Base-by-base conservation (phyloP, 805 yeast genomes). In the Pichia ethanolica region DNA sequence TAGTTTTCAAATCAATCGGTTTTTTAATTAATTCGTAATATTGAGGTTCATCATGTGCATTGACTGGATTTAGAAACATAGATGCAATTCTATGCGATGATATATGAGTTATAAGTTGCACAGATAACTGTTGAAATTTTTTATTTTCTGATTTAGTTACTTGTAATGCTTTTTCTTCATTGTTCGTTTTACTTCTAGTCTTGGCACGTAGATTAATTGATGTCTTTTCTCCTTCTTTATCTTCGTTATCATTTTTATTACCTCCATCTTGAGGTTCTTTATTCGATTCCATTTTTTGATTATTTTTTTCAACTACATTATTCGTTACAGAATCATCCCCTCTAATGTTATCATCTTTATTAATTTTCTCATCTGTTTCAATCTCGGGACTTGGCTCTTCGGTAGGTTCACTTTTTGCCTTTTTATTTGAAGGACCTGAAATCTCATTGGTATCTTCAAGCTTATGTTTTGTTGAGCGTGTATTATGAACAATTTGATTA, bases 21-120 rank as follows among this genome's bases (percentile, higher is more conserved):
- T 73, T 69, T 53, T 76, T 71, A 12, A 86, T 77, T 35, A 84
- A 67, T 25, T 75, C 71, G 58, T 78, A 74, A 60, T 87, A 87
- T 44, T 82, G 77, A 2, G 86, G 88, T 7, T 89, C 91, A 47
- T 78, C 86, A 49, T 75, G 69, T 49, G 73, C 75, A 54, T 74
- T 77, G 13, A 87, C 93, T 0, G 93, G 88, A 47, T 75, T 78
- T 37, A 83, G 61, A 61, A 87, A 87, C 49, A 86, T 82, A 0
- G 89, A 81, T 0, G 93, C 86, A 58, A 77, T 83, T 50, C 87
- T 71, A 62, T 85, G 83, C 1, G 87, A 81, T 37, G 83, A 75
- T 8, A 86, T 79, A 52, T 82, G 82, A 14, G 78, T 72, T 44
- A 87, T 65, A 34, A 87, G 68, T 42, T 83, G 85, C 7, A 74